These are phyloP conservation scores for Exophiala spinifera DNA, from an alignment of 2,329 filamentous ascomycete species.

Conservation along the genomic window DNA sequence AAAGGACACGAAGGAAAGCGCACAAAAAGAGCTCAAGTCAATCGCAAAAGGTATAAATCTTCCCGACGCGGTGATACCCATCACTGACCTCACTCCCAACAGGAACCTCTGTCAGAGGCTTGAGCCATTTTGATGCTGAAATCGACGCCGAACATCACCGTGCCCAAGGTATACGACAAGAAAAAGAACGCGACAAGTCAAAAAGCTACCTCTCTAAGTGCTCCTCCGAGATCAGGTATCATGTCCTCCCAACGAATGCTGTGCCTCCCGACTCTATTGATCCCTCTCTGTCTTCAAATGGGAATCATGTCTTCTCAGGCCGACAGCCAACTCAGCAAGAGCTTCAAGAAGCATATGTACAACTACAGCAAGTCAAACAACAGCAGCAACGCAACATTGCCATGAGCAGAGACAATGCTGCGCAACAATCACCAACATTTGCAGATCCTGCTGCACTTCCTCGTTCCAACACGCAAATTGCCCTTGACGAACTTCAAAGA, in stretches of 20 bases:
- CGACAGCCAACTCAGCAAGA: conserved; percentile 53
- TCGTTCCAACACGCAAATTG: conserved; percentile 43
- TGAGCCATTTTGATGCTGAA: conserved; percentile 48
- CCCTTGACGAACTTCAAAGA: conserved; percentile 35
- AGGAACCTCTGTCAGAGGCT: conserved; percentile 21
- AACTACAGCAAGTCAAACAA: conserved; percentile 46
- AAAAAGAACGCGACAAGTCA: conserved; percentile 61
- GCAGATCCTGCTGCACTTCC: conserved; percentile 40
- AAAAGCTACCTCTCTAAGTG: conserved; percentile 63
- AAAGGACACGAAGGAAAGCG: conserved; percentile 46
- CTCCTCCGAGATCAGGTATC: conserved; percentile 65
- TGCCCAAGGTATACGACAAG: conserved; percentile 52
- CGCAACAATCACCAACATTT: conserved; percentile 57
- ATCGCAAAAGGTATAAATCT: conserved; percentile 37
- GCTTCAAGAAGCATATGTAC: conserved; percentile 59
- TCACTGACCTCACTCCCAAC: conserved; percentile 5
- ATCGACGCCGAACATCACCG: conserved; percentile 43
- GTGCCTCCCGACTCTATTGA: conserved; percentile 53
- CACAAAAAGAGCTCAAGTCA: conserved; percentile 44
- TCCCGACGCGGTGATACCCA: not conserved
- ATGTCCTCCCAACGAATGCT: conserved; percentile 63
- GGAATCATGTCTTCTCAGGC: conserved; percentile 43
- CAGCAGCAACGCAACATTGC: conserved; percentile 46
- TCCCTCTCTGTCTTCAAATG: conserved; percentile 38
- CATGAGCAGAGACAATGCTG: conserved; percentile 52